phyloP scores from a whole-genome alignment of 208 protist genomes.

The Tritrichomonas foetus region DNA sequence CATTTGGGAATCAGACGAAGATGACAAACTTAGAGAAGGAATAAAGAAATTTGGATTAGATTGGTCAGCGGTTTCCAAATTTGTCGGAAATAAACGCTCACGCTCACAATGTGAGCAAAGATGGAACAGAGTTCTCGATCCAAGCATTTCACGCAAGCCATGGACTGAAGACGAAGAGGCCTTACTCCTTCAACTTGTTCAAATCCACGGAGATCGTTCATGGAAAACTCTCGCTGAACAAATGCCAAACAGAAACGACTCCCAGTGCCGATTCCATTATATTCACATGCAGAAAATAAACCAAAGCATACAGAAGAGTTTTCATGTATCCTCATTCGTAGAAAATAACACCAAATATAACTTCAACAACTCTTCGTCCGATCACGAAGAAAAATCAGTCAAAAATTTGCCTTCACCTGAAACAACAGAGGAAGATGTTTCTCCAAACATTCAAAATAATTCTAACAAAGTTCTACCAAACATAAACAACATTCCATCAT shows the following conservation, averaged over 20 bases:
- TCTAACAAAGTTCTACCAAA: too few species aligned
- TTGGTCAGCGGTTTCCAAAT: background rate
- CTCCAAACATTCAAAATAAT: too few species aligned
- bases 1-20: background rate
- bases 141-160: background rate
- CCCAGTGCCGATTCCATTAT: conserved; percentile 31
- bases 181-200: background rate
- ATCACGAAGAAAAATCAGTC: too few species aligned
- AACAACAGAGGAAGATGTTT: too few species aligned
- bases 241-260: background rate
- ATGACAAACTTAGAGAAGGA: background rate
- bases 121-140: background rate
- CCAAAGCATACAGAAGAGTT: too few species aligned
- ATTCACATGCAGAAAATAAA: too few species aligned
- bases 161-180: background rate
- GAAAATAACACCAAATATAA: too few species aligned
- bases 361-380: too few species aligned
- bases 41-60: conserved; percentile 18
- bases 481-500: too few species aligned
- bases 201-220: background rate
- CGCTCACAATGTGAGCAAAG: background rate
- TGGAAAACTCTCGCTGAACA: background rate
- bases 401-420: too few species aligned
- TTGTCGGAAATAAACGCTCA: background rate
- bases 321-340: too few species aligned